Percentiles rank a stretch among this genome's conserved stretches.
phyloP scores from a whole-genome alignment of 441 rosid genomes.

The Syzygium syzygioides region DNA sequence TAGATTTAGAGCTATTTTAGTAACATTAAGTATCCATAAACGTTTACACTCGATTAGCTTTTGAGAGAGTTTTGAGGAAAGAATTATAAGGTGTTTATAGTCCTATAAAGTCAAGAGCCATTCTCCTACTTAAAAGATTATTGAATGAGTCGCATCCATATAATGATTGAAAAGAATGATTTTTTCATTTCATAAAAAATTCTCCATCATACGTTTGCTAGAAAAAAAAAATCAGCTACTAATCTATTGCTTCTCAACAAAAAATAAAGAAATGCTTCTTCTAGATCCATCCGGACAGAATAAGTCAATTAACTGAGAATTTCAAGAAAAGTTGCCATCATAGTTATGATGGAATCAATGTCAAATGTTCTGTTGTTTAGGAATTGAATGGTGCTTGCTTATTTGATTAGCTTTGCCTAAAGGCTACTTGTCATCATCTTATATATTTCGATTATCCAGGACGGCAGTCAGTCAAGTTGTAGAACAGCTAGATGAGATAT shows the following conservation, averaged over 20 bases:
- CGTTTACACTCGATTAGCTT: not conserved
- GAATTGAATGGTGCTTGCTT: not conserved
- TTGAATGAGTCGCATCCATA: not conserved
- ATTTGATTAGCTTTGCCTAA: not conserved
- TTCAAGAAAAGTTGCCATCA: not conserved
- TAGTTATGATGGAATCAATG: not conserved
- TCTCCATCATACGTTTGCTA: not conserved
- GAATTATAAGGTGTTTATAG: not conserved
- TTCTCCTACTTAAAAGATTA: not conserved
- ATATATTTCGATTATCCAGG: slow-evolving; percentile 35
- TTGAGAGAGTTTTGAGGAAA: not conserved
- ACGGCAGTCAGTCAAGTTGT: slow-evolving; percentile 55
- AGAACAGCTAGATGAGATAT: slow-evolving; percentile 68
- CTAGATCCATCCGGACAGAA: not conserved
- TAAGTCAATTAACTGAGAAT: not conserved
- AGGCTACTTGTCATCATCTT: slow-evolving; percentile 9
- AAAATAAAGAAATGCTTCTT: not conserved
- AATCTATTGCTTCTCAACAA: not conserved
- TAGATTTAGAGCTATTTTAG: not conserved
- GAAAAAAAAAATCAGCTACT: not conserved
- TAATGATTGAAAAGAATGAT: not conserved
- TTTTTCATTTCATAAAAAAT: not conserved
- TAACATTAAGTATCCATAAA: not conserved
- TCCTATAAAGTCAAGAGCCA: not conserved
- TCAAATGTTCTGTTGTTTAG: not conserved